Evolutionary conservation across 192 early-diverging fungal genomes (phyloP), one percentile per base, ranked within the genome.

Genomic region (Coemansia erecta): DNA sequence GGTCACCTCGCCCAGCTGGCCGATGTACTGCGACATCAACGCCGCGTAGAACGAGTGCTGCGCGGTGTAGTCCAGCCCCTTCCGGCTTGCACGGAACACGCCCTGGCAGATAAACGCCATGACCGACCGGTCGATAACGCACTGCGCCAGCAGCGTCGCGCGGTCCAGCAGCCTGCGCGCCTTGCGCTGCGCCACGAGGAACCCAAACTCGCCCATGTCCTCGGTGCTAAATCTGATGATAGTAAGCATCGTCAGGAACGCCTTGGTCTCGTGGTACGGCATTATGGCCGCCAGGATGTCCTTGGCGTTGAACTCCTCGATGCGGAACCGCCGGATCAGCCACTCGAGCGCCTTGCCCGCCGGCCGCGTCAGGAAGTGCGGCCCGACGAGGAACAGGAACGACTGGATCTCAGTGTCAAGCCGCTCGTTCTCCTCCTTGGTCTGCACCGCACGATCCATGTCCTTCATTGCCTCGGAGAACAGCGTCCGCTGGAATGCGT

Each of bases 201-300:
- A 80, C 19, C 66, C 64, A 45, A 71, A 82, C 28, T 66, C 8
- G 12, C 44, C 50, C 70, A 66, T 70, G 51, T 71, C 60, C 15
- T 72, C 83, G 51, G 82, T 85, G 80, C 79, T 63, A 51, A 94
- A 82, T 13, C 78, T 73, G 15, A 97, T 77, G 31, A 94, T 83
- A 22, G 83, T 81, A 6, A 92, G 84, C 84, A 98, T 84, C 48
- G 86, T 84, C 51, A 89, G 79, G 79, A 97, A 98, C 40, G 86
- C 83, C 56, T 86, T 84, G 11, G 94, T 93, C 65, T 97, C 94
- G 59, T 98, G 94, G 76, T 92, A 98, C 23, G 97, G 97, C 51
- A 98, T 64, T 26, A 97, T 81, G 33, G 86, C 86, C 17, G 77
- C 84, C 22, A 98, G 43, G 4, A 96, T 61, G 7, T 82, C 82